phyloP scores from a whole-genome alignment of 148 eudicot genomes.

The Rhododendron griersonianum region DNA sequence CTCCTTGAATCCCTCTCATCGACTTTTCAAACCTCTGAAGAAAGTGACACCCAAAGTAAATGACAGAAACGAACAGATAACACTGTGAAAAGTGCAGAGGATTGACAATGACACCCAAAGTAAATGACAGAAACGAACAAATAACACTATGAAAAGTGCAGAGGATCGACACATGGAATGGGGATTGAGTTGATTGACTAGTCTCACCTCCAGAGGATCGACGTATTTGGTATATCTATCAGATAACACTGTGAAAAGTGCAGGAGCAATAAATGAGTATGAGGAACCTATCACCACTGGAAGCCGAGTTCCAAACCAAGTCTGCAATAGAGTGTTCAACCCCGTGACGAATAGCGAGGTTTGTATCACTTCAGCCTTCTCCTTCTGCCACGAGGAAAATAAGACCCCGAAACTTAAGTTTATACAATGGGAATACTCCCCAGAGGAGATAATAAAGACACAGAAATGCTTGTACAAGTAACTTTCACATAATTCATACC shows the following conservation, averaged over 20 bases:
- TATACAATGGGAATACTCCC: neutral
- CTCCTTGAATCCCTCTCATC: slow-evolving; percentile 87
- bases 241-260: slow-evolving; percentile 43
- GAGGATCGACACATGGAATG: neutral
- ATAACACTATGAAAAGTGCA: no score
- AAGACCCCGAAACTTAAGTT: neutral
- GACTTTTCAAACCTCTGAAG: slow-evolving; percentile 64
- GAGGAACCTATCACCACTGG: slow-evolving; percentile 84
- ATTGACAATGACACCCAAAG: no score
- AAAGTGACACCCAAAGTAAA: neutral
- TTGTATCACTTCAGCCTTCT: slow-evolving; percentile 79
- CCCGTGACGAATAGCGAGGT: slow-evolving; percentile 81
- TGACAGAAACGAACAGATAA: neutral
- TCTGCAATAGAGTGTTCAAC: slow-evolving; percentile 68
- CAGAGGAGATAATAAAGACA: neutral
- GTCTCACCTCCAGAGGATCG: slow-evolving; percentile 55
- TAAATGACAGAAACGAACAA: no score
- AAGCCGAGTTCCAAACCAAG: slow-evolving; percentile 61
- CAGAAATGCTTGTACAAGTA: neutral
- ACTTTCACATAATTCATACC: slow-evolving; percentile 21
- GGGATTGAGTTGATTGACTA: neutral
- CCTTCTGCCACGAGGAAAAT: slow-evolving; percentile 36
- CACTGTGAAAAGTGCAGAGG: no score
- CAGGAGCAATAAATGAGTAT: slow-evolving; percentile 61
- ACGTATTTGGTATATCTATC: slow-evolving; percentile 36